Conservation (phyloP, 352 stramenopile genomes). For the Elongisporangium senticosum region DNA sequence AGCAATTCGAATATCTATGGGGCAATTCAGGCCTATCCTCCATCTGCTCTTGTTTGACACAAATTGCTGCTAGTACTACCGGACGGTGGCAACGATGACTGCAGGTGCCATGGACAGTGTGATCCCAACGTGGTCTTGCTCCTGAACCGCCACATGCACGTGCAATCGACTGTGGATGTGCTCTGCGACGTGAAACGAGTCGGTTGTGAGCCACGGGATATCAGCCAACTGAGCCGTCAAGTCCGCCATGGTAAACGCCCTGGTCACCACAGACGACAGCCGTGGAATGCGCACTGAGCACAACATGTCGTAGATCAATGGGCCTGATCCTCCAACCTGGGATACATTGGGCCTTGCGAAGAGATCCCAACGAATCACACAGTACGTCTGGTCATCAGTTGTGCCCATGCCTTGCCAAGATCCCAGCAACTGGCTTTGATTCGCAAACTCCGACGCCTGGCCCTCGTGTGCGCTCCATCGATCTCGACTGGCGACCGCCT, state of each 20-base stretch:
- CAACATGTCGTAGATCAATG: neutral
- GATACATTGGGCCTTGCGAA: neutral
- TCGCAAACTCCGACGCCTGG: neutral
- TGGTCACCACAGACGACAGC: neutral
- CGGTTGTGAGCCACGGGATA: neutral
- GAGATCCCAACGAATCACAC: neutral
- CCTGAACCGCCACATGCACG: neutral
- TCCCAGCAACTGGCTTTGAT: neutral
- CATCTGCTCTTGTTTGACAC: too few species aligned
- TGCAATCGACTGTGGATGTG: neutral
- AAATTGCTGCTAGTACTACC: neutral
- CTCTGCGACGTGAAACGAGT: neutral
- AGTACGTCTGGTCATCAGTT: neutral
- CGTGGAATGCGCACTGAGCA: neutral
- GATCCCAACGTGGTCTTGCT: neutral
- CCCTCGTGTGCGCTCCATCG: neutral
- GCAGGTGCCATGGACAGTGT: neutral
- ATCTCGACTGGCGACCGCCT: neutral
- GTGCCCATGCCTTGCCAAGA: neutral
- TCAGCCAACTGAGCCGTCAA: neutral
- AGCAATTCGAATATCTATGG: neutral
- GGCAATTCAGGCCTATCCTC: neutral
- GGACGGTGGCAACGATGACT: neutral
- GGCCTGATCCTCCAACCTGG: neutral
- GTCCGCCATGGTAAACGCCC: neutral